These are phyloP conservation scores for Cryptosporidium sp. DNA, from an alignment of 169 alveolate species.

Conservation along the genomic window DNA sequence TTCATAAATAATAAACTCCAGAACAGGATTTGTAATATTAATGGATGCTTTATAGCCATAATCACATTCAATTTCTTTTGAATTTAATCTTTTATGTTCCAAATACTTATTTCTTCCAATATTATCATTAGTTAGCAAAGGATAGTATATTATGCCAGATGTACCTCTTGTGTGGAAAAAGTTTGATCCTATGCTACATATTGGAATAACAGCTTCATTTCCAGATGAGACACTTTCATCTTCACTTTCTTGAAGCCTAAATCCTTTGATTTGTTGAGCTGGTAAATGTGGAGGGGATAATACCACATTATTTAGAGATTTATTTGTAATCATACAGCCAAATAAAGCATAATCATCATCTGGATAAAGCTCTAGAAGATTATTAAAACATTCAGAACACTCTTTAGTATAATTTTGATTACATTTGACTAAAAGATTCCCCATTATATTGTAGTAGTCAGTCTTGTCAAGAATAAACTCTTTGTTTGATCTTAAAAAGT, in stretches of 20 bases:
- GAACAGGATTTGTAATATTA: not conserved
- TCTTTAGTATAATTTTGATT: constrained; percentile 11
- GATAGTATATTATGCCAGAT: constrained; percentile 52
- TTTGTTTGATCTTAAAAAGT: constrained; percentile 17
- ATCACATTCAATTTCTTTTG: not conserved
- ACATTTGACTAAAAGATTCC: constrained; percentile 18
- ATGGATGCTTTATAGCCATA: constrained; percentile 9
- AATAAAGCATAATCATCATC: constrained; percentile 44
- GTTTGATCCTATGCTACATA: constrained; percentile 9
- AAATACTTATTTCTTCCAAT: constrained; percentile 23
- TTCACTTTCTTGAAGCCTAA: not conserved
- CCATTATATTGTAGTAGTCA: constrained; percentile 18
- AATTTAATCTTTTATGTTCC: constrained; percentile 2
- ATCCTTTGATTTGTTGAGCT: not conserved
- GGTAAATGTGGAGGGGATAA: constrained; percentile 23
- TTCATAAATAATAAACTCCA: constrained; percentile 20
- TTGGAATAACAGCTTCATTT: constrained; percentile 23
- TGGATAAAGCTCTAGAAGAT: constrained; percentile 38
- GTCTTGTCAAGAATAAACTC: constrained; percentile 44
- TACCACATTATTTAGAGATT: constrained; percentile 12
- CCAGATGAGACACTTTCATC: not conserved
- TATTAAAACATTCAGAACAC: constrained; percentile 11
- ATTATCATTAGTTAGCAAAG: constrained; percentile 10
- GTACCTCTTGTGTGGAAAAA: constrained; percentile 52
- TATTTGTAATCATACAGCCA: constrained; percentile 46